Base-by-base conservation (phyloP, 768 basidiomycete genomes). In the Naganishia onofrii region DNA sequence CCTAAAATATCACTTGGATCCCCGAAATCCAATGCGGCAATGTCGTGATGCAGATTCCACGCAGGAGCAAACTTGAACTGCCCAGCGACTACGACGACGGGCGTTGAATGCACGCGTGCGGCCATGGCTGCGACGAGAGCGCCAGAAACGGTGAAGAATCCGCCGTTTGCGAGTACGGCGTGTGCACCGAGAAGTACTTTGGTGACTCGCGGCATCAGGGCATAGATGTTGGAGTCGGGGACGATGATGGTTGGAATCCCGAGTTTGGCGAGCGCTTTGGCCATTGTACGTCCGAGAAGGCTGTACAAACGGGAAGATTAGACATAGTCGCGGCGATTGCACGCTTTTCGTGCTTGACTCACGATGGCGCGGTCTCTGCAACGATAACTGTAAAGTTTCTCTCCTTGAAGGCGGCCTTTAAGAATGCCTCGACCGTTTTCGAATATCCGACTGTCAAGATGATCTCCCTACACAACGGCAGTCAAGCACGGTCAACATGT, bases 341-440 rank as follows among this genome's bases (percentile, higher is more conserved):
- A n/a, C n/a, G n/a, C 15, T 53, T 69, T 21, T 32, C n/a, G 32
- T 23, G 23, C 46, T 23, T 29, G 4, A 86, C 90, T 74, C 73
- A 96, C 89, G 91, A 90, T 31, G 95, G 95, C 12, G 91, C 92
- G 0, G 93, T 93, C 82, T 98, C 95, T 23, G 93, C 91, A 21
- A 97, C 91, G 74, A 99, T 93, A 65, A 93, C 93, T 31, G 94
- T 94, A 77, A 92, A 97, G 79, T 94, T 95, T 73, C 92, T 85
- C 75, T 91, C 86, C 73, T 90, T 90, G 12, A 89, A 90, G 0
- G 93, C 96, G 13, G 92, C 85, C 81, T 92, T 95, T 53, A 99
- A 84, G 83, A 97, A 99, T 9, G 90, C 86, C 78, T 93, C 93
- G 6, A 99, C 92, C 0, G 95, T 97, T 77, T 85, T 88, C 42